Conservation (phyloP, 345 rosid genomes). For the Gossypium sturtianum region DNA sequence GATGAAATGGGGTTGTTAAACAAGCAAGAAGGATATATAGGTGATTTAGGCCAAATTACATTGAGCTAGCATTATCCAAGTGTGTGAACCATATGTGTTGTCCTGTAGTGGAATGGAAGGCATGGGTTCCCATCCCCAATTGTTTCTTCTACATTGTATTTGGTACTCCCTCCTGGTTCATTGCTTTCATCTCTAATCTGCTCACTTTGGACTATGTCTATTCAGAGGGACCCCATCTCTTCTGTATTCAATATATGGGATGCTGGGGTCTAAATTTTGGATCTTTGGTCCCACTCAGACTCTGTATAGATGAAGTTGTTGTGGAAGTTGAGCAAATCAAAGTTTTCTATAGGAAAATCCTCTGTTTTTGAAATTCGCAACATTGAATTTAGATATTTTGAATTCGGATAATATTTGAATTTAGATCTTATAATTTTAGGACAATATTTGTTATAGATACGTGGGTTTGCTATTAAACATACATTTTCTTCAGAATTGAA, state of each 20-base stretch:
- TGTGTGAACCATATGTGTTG: background rate
- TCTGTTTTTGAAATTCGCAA: no score
- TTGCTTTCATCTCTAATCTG: background rate
- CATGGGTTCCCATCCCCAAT: conserved; percentile 25
- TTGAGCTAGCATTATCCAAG: background rate
- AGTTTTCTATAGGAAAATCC: background rate
- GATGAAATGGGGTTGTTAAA: no score
- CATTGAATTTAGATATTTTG: no score
- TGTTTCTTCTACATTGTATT: conserved; percentile 27
- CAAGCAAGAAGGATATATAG: no score
- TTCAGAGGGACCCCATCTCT: background rate
- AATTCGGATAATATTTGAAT: no score
- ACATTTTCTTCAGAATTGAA: no score
- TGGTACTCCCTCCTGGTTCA: background rate
- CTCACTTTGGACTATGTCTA: background rate
- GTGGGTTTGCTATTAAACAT: no score
- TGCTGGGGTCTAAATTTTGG: no score
- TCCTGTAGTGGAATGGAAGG: conserved; percentile 11
- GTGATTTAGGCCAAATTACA: background rate
- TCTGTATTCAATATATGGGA: background rate
- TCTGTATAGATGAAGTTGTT: background rate
- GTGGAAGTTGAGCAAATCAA: background rate
- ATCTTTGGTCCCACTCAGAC: no score
- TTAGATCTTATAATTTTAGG: no score
- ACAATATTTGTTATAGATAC: no score